Base-by-base conservation (phyloP, 768 basidiomycete species). In the Galerina marginata region DNA sequence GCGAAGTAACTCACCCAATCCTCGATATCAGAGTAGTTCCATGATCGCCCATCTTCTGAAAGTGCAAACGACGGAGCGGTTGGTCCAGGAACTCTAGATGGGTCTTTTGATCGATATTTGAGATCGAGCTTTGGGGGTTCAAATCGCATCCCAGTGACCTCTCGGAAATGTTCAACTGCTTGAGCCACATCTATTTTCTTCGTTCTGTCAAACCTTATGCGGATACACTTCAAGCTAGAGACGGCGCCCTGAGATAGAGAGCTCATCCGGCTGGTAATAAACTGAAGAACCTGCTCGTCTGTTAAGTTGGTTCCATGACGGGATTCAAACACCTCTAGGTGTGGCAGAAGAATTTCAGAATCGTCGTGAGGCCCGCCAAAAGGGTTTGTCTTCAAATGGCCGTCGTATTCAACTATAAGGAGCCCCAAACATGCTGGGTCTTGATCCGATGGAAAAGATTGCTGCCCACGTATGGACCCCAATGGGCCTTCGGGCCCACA, bases 241-340 rank as follows among this genome's bases (percentile, higher is more conserved):
- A 36, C 38, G 2, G 5, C 40, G 7, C 29, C 38, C 9, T 12
- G 51, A 23, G 51, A 52, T 4, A 39, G 37, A 3, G 16, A 4
- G 4, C 40, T 39, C n/a, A 52, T 52, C 40, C 51, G 36, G 51
- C 51, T 38, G n/a, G 38, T 52, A 25, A 52, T 52, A 25, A 52
- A 6, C 1, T 14, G 37, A 25, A 52, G 51, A 14, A 52, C 15
- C 4, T 16, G 38, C 7, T 25, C 20, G 15, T 52, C 51, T 9
- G 38, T 23, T 20, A 20, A 20, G 9, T 39, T 52, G 11, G 51
- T 3, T 11, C 38, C 29, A 1, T 4, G 11, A 2, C 20, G 26
- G 11, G 29, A 39, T 40, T 52, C 51, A 16, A 52, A 37, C 11
- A 52, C 26, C 20, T 52, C 26, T 16, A 52, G 51, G 2, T 39